These are phyloP conservation scores for Serendipita sp. DNA, from an alignment of 768 basidiomycete species.

Conservation along the genomic window DNA sequence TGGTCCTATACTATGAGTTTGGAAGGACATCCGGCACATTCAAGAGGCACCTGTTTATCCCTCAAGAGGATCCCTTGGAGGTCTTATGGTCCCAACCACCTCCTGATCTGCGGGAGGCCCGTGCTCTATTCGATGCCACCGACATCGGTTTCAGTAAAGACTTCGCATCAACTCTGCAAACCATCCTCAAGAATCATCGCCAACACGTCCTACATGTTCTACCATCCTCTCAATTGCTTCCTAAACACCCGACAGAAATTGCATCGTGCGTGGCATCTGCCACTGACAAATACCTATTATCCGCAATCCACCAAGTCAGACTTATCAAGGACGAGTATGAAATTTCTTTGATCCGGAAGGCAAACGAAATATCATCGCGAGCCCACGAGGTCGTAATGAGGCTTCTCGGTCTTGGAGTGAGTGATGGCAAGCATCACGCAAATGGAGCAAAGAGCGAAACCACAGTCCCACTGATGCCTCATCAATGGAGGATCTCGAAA, in stretches of 20 bases:
- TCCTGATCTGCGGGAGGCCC: slow-evolving; percentile 43
- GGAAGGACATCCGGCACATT: slow-evolving; percentile 32
- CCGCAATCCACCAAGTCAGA: slow-evolving; percentile 66
- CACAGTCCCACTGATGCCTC: slow-evolving; percentile 40
- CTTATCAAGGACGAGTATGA: slow-evolving; percentile 63
- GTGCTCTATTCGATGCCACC: slow-evolving; percentile 27
- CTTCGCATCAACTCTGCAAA: slow-evolving; percentile 33
- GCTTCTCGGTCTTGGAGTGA: slow-evolving; percentile 61
- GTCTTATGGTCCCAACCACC: slow-evolving; percentile 85
- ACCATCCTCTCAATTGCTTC: slow-evolving; percentile 27
- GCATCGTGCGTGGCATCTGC: slow-evolving; percentile 23
- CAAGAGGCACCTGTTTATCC: slow-evolving; percentile 53
- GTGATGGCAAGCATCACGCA: slow-evolving; percentile 27
- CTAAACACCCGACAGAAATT: slow-evolving; percentile 21
- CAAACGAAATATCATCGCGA: slow-evolving; percentile 71
- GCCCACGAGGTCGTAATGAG: slow-evolving; percentile 91
- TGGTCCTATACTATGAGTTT: slow-evolving; percentile 43
- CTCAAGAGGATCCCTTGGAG: slow-evolving; percentile 51
- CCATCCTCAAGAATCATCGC: slow-evolving; percentile 52
- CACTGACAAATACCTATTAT: slow-evolving; percentile 48
- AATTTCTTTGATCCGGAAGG: slow-evolving; percentile 56
- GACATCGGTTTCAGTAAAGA: slow-evolving; percentile 23
- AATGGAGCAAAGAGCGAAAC: slow-evolving; percentile 19
- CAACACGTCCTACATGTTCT: slow-evolving; percentile 37
- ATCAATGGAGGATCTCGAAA: slow-evolving; percentile 79